phyloP scores from a whole-genome alignment of 768 basidiomycete species.

The Exidia glandulosa region DNA sequence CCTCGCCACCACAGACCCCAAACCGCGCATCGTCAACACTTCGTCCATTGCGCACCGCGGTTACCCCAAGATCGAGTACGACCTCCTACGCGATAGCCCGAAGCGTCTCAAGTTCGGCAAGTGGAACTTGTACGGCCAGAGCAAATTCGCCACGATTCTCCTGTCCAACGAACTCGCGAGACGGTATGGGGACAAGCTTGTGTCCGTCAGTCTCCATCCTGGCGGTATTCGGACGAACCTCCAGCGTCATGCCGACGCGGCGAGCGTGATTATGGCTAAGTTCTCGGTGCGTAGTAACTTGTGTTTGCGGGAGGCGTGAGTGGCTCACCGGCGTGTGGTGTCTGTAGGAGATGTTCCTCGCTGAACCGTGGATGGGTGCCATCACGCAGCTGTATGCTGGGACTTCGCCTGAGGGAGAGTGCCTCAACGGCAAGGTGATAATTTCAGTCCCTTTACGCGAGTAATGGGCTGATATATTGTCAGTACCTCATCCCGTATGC shows the following conservation, averaged over 20 bases:
- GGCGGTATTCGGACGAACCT: too few relatives aligned
- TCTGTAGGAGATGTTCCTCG: too few relatives aligned
- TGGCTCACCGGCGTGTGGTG: too few relatives aligned
- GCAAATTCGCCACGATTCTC: conserved; percentile 6
- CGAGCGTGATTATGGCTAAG: too few relatives aligned
- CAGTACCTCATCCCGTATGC: too few relatives aligned
- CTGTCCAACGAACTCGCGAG: conserved; percentile 8
- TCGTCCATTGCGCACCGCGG: background rate
- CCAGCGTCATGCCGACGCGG: too few relatives aligned
- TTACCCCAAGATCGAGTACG: background rate
- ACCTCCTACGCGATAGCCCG: background rate
- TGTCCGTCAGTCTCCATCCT: too few relatives aligned
- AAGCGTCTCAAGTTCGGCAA: conserved; percentile 1
- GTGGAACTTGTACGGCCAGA: background rate
- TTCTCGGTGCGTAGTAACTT: too few relatives aligned
- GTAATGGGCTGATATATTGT: too few relatives aligned
- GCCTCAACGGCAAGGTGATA: conserved; percentile 15
- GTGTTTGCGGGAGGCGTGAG: too few relatives aligned
- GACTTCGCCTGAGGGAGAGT: conserved; percentile 12
- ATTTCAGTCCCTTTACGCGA: too few relatives aligned
- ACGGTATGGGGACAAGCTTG: conserved; percentile 1
- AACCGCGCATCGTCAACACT: conserved; percentile 30
- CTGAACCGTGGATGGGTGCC: conserved; percentile 7
- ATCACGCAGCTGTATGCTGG: conserved; percentile 18
- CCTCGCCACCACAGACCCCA: conserved; percentile 16